These are phyloP conservation scores for Choiromyces venosus DNA, from an alignment of 495 filamentous ascomycete genomes.

Conservation along the genomic window DNA sequence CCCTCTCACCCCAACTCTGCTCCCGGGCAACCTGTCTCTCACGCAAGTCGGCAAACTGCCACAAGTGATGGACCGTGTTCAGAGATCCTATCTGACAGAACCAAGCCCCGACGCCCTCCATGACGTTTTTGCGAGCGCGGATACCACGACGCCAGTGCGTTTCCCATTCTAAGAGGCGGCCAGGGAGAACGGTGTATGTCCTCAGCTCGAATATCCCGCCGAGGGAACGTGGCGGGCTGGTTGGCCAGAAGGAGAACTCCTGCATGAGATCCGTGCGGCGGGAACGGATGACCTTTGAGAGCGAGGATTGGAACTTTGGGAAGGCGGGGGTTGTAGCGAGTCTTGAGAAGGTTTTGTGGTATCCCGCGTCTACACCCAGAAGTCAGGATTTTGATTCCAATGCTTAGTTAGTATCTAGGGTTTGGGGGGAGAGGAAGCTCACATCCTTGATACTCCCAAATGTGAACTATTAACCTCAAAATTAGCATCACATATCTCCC, in stretches of 20 bases:
- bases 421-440: background rate
- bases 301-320: slow-evolving; percentile 69
- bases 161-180: slow-evolving; percentile 96
- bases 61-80: slow-evolving; percentile 96
- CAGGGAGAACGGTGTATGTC: slow-evolving; percentile 92
- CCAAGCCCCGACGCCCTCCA: slow-evolving; percentile 98
- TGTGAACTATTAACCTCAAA: slow-evolving; percentile 63
- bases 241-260: slow-evolving; percentile 99
- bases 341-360: slow-evolving; percentile 81
- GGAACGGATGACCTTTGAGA: slow-evolving; percentile 70
- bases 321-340: slow-evolving; percentile 76
- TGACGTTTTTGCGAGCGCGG: slow-evolving; percentile 83
- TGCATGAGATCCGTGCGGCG: slow-evolving; percentile 95
- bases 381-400: background rate
- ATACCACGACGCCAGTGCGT: slow-evolving; percentile 94
- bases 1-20: slow-evolving; percentile 90
- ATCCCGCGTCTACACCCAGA: slow-evolving; percentile 56
- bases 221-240: slow-evolving; percentile 77
- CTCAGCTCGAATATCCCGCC: slow-evolving; percentile 94
- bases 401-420: background rate
- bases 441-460: slow-evolving; percentile 99
- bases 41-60: slow-evolving; percentile 96
- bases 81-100: slow-evolving; percentile 97
- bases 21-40: slow-evolving; percentile 86
- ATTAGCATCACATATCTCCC: slow-evolving; percentile 6